Base-by-base conservation (phyloP, 805 yeast genomes). In the Wickerhamomyces kurtzmanii region DNA sequence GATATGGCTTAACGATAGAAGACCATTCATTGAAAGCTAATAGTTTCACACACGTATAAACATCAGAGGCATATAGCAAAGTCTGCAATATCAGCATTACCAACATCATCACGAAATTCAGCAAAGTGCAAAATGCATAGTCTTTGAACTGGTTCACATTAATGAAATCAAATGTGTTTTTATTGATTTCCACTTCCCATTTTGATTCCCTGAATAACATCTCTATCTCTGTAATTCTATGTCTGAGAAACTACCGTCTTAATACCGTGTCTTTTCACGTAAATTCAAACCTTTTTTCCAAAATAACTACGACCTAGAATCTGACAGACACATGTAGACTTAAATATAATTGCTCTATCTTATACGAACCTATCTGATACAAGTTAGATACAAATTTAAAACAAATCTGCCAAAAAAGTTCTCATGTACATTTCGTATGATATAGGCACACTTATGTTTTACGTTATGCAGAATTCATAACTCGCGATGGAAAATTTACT, bases 1-100 rank as follows among this genome's bases (percentile, higher is more conserved):
- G 48, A 35, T 48, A 58, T 5, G 77, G 75, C 30, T 57, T 51
- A 29, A 68, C 65, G 24, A 61, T 52, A 5, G 72, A 62, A 4
- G 76, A 64, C 89, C 89, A 79, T 25, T 69, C 60, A 44, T 79
- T 69, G 49, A 77, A 75, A 2, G 80, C 91, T 39, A 84, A 58
- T 23, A 85, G 65, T 40, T 70, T 74, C 31, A 85, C 54, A 49
- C 89, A 73, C 0, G 94, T 83, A 56, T 82, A 85, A 15, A 84
- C 62, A 57, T 85, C 96, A 2, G 81, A 67, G 2, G 62, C 80
- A 27, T 71, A 67, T 31, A 76, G 57, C 1, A 74, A 62, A 11
- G 71, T 46, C 24, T 74, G 62, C 29, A 82, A 49, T n/a, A 68
- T 38, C 6, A 45, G 28, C 12, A 38, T 13, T 2, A 45, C 17